Base-by-base conservation (phyloP, 768 basidiomycete genomes). In the Termitomyces titanicus region DNA sequence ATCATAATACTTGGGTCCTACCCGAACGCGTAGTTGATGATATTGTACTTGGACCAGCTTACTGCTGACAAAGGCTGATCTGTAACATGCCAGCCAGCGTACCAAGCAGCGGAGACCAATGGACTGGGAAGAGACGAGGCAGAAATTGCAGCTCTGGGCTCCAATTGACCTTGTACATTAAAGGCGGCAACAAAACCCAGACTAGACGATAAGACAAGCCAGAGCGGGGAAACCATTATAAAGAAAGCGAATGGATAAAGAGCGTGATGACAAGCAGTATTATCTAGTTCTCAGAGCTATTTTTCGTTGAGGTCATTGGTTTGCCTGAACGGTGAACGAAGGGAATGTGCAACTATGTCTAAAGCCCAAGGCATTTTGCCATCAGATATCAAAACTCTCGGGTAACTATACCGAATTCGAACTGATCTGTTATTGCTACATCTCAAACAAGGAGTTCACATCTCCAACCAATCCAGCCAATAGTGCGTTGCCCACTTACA, bases 11-110 rank as follows among this genome's bases (percentile, higher is more conserved):
- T n/a, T n/a, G 22, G 45, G 39, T 9, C 24, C 72, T 61, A 86
- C 85, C 77, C 85, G 59, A 86, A 85, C 40, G 84, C 77, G 67
- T 84, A 86, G 27, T 74, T 78, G 68, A 86, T 62, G 44, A 79
- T 72, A 6, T 75, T 80, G 58, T 82, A 81, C 58, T 80, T 80
- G 10, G 69, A 68, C 79, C 79, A 81, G 54, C 71, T 73, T n/a
- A 82, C 68, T 29, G 71, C 59, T 38, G 73, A 64, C 51, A 79
- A 66, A 10, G 79, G 74, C 60, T 76, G 75, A 55, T 75, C 73
- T 17, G 60, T 48, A 13, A 67, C 69, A 58, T 78, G 73, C 78
- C 73, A 78, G 34, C 72, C 79, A 56, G 79, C 74, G 55, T 82
- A 82, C 77, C 77, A 80, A 13, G 77, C 74, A 29, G 75, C 62